phyloP scores from a whole-genome alignment of 2,329 filamentous ascomycete genomes.

The Fonsecaea monophora region DNA sequence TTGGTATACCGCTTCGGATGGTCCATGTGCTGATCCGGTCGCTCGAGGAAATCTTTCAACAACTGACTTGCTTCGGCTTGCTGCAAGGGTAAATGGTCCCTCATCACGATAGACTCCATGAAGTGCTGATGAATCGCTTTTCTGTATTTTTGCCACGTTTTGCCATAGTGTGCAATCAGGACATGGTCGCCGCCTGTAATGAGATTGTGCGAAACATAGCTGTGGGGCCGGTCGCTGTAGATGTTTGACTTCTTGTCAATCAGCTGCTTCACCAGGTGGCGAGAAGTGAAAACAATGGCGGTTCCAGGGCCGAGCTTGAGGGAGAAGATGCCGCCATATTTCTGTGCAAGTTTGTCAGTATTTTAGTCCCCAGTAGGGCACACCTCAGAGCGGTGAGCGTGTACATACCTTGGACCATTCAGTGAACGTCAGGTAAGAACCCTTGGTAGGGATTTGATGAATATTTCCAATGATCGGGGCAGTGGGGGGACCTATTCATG shows the following conservation, averaged over 20 bases:
- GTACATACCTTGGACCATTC: slow-evolving; percentile 49
- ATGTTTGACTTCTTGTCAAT: slow-evolving; percentile 55
- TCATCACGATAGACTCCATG: slow-evolving; percentile 52
- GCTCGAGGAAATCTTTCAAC: slow-evolving; percentile 52
- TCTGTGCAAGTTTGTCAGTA: slow-evolving; percentile 42
- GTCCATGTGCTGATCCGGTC: slow-evolving; percentile 54
- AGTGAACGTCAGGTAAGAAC: slow-evolving; percentile 48
- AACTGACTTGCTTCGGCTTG: slow-evolving; percentile 60
- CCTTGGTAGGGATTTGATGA: slow-evolving; percentile 48
- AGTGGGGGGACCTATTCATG: slow-evolving; percentile 24
- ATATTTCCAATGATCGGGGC: slow-evolving; percentile 51
- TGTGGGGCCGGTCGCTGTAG: slow-evolving; percentile 53
- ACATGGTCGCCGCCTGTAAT: slow-evolving; percentile 58
- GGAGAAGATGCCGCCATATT: slow-evolving; percentile 53
- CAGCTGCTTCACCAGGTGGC: slow-evolving; percentile 51
- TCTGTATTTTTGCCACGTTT: slow-evolving; percentile 56
- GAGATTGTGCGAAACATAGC: slow-evolving; percentile 51
- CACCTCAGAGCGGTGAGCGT: slow-evolving; percentile 40
- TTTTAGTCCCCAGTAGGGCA: slow-evolving; percentile 40
- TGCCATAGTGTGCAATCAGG: slow-evolving; percentile 56
- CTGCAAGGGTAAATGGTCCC: slow-evolving; percentile 51
- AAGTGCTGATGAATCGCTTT: slow-evolving; percentile 56
- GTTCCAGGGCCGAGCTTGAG: slow-evolving; percentile 54
- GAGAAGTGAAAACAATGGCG: slow-evolving; percentile 52
- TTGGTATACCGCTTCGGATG: slow-evolving; percentile 59